These are phyloP conservation scores for Cryptosporidium muris DNA, from an alignment of 169 alveolate genomes.

Conservation along the genomic window DNA sequence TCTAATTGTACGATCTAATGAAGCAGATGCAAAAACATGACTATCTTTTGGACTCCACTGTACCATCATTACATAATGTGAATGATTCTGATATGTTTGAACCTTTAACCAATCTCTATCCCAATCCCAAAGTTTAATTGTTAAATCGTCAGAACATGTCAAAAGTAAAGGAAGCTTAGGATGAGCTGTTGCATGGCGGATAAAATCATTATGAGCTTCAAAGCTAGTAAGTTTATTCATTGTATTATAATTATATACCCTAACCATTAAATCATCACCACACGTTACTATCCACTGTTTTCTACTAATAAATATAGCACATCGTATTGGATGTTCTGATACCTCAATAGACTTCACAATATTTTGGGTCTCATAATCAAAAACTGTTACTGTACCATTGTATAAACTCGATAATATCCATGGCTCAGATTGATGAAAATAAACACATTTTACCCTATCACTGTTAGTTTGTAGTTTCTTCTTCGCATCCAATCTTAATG, in stretches of 20 bases:
- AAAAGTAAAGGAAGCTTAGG: conserved; percentile 92
- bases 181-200: conserved; percentile 95
- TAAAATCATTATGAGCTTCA: conserved; percentile 97
- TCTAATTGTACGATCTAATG: conserved; percentile 93
- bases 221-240: conserved; percentile 92
- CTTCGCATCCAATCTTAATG: conserved; percentile 92
- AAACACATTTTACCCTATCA: conserved; percentile 95
- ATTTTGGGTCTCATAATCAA: conserved; percentile 88
- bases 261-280: conserved; percentile 92
- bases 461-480: conserved; percentile 91
- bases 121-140: conserved; percentile 95
- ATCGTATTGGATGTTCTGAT: conserved; percentile 91
- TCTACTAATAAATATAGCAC: conserved; percentile 94
- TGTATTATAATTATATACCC: conserved; percentile 95
- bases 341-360: conserved; percentile 92
- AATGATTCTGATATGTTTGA: conserved; percentile 94
- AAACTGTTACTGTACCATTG: conserved; percentile 90
- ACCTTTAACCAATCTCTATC: conserved; percentile 92
- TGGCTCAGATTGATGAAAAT: conserved; percentile 94
- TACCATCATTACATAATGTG: conserved; percentile 97
- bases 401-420: conserved; percentile 95
- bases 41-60: conserved; percentile 97
- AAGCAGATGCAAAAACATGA: conserved; percentile 94
- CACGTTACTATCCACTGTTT: conserved; percentile 93
- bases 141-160: conserved; percentile 97